These are phyloP conservation scores for Adansonia madagascariensis DNA, from an alignment of 441 rosid species.

Conservation along the genomic window DNA sequence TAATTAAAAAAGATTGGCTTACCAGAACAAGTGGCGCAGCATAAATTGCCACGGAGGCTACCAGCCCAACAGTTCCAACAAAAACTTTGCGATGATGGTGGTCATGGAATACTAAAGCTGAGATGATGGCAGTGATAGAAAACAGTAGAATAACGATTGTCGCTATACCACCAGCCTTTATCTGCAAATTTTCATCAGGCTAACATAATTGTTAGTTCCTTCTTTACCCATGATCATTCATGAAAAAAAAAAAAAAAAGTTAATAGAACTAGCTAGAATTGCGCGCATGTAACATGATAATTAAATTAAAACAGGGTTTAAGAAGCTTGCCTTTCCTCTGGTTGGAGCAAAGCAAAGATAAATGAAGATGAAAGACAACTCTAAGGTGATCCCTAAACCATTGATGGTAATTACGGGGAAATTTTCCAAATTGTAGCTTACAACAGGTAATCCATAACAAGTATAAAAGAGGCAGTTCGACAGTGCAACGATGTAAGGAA, in stretches of 20 bases:
- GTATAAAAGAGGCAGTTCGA: slow-evolving; percentile 69
- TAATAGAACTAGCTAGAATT: not conserved
- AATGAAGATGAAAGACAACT: slow-evolving; percentile 62
- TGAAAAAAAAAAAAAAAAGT: too few relatives aligned
- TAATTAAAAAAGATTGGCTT: slow-evolving; percentile 28
- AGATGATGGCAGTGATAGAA: not conserved
- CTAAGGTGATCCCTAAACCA: slow-evolving; percentile 67
- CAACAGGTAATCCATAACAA: slow-evolving; percentile 82
- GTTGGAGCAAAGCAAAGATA: slow-evolving; percentile 55
- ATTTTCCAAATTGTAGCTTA: slow-evolving; percentile 79
- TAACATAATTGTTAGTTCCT: not conserved
- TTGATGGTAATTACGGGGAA: slow-evolving; percentile 69
- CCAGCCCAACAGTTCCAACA: slow-evolving; percentile 44
- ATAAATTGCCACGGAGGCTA: slow-evolving; percentile 71
- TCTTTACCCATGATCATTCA: not conserved
- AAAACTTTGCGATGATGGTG: slow-evolving; percentile 12
- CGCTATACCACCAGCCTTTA: slow-evolving; percentile 46
- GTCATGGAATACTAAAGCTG: not conserved
- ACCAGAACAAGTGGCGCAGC: slow-evolving; percentile 75
- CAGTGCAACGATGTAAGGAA: slow-evolving; percentile 68
- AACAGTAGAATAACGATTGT: slow-evolving; percentile 27
- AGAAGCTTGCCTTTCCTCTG: slow-evolving; percentile 35
- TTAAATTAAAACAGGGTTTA: not conserved
- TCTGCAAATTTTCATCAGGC: slow-evolving; percentile 39
- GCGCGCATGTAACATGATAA: not conserved